Evolutionary conservation across 345 rosid genomes (phyloP), one percentile per base, ranked within the genome.

Genomic region (Eucalyptus guilfoylei): DNA sequence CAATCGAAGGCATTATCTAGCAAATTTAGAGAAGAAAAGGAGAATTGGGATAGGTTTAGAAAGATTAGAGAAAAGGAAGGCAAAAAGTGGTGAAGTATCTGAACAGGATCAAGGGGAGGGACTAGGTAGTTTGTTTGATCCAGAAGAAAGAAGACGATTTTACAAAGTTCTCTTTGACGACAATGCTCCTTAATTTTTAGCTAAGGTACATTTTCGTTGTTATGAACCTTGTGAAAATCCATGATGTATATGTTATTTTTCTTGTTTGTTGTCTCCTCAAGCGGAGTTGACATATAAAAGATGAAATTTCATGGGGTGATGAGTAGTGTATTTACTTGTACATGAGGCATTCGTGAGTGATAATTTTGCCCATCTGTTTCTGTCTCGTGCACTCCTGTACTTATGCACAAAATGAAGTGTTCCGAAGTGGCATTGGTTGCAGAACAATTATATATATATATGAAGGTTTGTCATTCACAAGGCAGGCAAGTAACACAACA

Each of bases 131-230:
- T 90, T 97, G 90, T 95, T 96, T 86, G 93, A 96, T 88, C 92
- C 96, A 21, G 98, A 97, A 94, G 99, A 96, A 90, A 94, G 99
- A 87, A 95, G 95, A 90, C 91, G 97, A 88, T 96, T 97, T 90
- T 96, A 96, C 90, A 94, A 94, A 92, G 93, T 93, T 91, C 95
- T 97, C 24, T 96, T 97, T 62, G 97, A 94, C 72, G 96, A 96
- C 87, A 91, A 86, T 11, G 50, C 49, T 67, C 83, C 92, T 14
- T 94, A 90, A 93, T 83, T 69, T 85, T 87, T 87, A 83, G 80
- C 52, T 4, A 52, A 86, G 80, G 89, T 88, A 49, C 42, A 26
- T 54, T 83, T 34, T 69, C 88, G 5, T 40, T 76, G 47, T 21
- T 10, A 76, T 37, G 47, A 72, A 37, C 45, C 28, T 21, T 37